phyloP scores from a whole-genome alignment of 768 basidiomycete species.

The Agrocybe pediades region DNA sequence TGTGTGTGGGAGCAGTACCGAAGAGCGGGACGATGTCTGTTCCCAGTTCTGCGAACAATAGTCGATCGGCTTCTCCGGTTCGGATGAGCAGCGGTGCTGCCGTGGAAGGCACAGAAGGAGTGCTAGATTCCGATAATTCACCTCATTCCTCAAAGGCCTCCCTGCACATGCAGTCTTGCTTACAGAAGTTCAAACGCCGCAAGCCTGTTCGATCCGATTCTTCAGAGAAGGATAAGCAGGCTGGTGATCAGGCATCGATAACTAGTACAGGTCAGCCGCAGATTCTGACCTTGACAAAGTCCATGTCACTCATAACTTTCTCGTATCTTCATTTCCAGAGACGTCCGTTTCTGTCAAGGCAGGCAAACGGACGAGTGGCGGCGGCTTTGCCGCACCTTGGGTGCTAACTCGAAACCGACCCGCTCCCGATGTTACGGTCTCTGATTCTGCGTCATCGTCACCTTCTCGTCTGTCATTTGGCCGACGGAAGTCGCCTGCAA shows the following conservation, averaged over 20 bases:
- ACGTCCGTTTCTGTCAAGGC: slow-evolving; percentile 18
- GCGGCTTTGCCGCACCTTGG: slow-evolving; percentile 19
- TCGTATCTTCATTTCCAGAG: slow-evolving; percentile 12
- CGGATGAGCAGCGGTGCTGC: slow-evolving; percentile 7
- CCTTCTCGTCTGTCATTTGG: slow-evolving; percentile 24
- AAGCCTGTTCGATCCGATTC: slow-evolving; percentile 15
- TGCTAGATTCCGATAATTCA: slow-evolving; percentile 23
- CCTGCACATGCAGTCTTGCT: slow-evolving; percentile 18
- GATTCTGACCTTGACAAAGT: slow-evolving; percentile 1
- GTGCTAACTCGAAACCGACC: slow-evolving; percentile 19
- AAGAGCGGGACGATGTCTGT: slow-evolving; percentile 1
- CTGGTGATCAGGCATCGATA: slow-evolving; percentile 19
- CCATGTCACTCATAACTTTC: slow-evolving; percentile 6
- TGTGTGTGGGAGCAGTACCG: not conserved
- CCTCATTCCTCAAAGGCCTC: slow-evolving; percentile 24
- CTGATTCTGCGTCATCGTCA: slow-evolving; percentile 15
- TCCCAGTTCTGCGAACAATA: slow-evolving; percentile 11
- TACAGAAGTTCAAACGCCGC: slow-evolving; percentile 25
- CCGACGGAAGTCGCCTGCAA: slow-evolving; percentile 19
- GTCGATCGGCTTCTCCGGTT: slow-evolving; percentile 12
- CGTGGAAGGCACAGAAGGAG: slow-evolving; percentile 11
- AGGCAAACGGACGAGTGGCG: slow-evolving; percentile 22
- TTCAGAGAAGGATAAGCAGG: slow-evolving; percentile 16
- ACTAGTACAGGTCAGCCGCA: slow-evolving; percentile 21
- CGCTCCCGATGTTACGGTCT: slow-evolving; percentile 14